Conservation (phyloP, 2,329 filamentous ascomycete genomes). For the Verticillium nonalfalfae region DNA sequence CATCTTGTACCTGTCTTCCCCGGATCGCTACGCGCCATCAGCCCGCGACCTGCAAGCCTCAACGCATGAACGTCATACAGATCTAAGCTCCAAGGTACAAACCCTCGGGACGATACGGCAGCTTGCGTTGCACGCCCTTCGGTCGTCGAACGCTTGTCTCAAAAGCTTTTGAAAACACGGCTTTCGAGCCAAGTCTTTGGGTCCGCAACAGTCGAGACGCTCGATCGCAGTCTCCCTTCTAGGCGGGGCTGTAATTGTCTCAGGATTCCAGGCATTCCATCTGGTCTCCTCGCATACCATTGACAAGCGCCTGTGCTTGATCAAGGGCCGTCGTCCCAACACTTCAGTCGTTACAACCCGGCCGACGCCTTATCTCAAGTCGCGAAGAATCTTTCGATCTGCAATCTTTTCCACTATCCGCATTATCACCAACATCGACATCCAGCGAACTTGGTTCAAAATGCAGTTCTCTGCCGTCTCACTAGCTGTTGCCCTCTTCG, state of each 20-base stretch:
- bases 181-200: neutral
- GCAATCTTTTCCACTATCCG: neutral
- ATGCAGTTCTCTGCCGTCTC: slow-evolving; percentile 15
- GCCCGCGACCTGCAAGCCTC: neutral
- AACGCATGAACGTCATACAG: neutral
- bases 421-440: neutral
- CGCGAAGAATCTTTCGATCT: neutral
- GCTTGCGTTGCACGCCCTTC: neutral
- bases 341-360: neutral
- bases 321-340: neutral
- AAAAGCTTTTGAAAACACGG: neutral
- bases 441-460: neutral
- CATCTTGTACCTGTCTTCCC: neutral
- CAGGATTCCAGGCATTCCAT: neutral
- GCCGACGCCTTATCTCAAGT: neutral
- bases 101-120: neutral
- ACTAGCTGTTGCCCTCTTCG: slow-evolving; percentile 31
- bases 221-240: neutral
- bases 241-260: neutral
- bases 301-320: neutral
- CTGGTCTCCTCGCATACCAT: neutral
- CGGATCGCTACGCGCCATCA: neutral
- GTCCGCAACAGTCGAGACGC: neutral
- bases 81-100: no score
- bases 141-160: neutral